Percentiles rank a stretch among this genome's conserved stretches.
These are phyloP conservation scores for Quercus phellos DNA, from an alignment of 331 rosid species.

Conservation along the genomic window DNA sequence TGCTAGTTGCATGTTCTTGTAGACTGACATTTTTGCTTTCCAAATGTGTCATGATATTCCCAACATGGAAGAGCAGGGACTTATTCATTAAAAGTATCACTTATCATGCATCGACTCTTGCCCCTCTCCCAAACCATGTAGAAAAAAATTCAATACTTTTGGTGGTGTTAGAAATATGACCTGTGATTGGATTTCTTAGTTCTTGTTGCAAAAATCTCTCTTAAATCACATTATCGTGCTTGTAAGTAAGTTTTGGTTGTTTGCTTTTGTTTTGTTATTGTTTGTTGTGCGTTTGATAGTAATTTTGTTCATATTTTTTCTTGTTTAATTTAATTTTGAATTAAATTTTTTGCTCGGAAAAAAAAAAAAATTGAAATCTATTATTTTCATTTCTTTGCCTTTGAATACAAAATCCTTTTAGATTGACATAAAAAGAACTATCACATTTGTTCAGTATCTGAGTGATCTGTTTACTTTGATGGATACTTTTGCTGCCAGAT, in stretches of 20 bases:
- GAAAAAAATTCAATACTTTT: background rate
- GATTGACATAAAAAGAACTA: background rate
- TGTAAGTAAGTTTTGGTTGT: no score
- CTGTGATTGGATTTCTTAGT: background rate
- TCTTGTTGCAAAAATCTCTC: background rate
- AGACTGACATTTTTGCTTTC: background rate
- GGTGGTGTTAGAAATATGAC: background rate
- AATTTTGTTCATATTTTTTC: background rate
- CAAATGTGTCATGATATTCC: background rate
- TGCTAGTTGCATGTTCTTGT: background rate
- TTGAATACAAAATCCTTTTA: background rate
- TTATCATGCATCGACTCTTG: background rate
- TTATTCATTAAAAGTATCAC: background rate
- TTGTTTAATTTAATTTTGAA: no score
- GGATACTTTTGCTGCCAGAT: slow-evolving; percentile 54
- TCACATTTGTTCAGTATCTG: background rate
- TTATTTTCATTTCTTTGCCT: background rate
- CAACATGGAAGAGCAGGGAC: background rate
- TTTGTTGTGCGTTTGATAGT: background rate
- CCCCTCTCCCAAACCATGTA: background rate
- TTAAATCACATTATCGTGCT: background rate
- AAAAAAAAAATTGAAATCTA: background rate
- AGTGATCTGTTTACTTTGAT: background rate
- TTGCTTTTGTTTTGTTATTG: background rate
- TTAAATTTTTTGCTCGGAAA: no score